These are phyloP conservation scores for Colletotrichum sp. DNA, from an alignment of 2,329 filamentous ascomycete species.

Conservation along the genomic window DNA sequence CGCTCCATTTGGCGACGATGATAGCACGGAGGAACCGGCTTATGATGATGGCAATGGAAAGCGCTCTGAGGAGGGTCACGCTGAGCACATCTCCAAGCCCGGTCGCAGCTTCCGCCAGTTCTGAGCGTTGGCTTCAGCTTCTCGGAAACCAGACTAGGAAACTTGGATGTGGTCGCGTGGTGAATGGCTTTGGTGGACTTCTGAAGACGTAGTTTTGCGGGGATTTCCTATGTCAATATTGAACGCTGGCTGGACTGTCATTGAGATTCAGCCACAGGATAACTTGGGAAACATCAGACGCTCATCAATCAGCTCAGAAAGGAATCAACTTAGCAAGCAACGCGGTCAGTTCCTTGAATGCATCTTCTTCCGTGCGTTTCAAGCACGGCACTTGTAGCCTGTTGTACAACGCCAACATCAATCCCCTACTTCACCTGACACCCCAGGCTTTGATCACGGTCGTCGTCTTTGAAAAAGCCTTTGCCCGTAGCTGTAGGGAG, in stretches of 20 bases:
- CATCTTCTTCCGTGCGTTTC: rapidly evolving
- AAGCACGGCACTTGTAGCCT: rapidly evolving
- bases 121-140: background rate
- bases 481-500: background rate
- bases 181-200: background rate
- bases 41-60: background rate
- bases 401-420: rapidly evolving
- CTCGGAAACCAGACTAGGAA: background rate
- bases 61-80: background rate
- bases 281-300: rapidly evolving
- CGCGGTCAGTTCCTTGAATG: background rate
- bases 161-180: rapidly evolving
- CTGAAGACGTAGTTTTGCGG: background rate
- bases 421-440: rapidly evolving
- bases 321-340: rapidly evolving
- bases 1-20: background rate
- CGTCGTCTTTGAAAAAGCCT: background rate
- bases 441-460: rapidly evolving
- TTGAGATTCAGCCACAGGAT: background rate
- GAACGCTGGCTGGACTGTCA: background rate
- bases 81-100: background rate
- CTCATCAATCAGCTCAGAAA: rapidly evolving
- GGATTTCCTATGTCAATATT: background rate
- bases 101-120: background rate
- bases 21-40: rapidly evolving